These are phyloP conservation scores for Ambrosiella cleistominuta DNA, from an alignment of 2,329 filamentous ascomycete genomes.

Conservation along the genomic window DNA sequence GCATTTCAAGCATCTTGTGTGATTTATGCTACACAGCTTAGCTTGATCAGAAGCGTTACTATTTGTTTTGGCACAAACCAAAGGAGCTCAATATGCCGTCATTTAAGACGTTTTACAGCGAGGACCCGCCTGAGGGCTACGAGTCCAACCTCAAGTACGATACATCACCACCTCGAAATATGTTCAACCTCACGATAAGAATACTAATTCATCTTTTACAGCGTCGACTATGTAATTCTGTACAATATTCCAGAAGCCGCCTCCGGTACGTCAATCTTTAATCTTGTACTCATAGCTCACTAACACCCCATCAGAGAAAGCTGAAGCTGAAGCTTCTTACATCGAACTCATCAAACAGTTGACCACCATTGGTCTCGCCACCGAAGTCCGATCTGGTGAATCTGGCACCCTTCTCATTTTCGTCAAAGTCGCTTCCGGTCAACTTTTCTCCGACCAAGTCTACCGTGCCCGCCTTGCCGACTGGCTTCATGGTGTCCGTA, in stretches of 20 bases:
- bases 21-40: background rate
- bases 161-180: background rate
- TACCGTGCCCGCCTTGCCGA: slow-evolving; percentile 80
- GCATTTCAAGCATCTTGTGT: background rate
- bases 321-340: slow-evolving; percentile 56
- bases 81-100: slow-evolving; percentile 9
- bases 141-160: slow-evolving; percentile 9
- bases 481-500: slow-evolving; percentile 79
- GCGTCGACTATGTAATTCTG: slow-evolving; percentile 77
- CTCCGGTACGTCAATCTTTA: slow-evolving; percentile 30
- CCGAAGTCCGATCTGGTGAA: slow-evolving; percentile 70
- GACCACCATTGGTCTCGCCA: slow-evolving; percentile 61
- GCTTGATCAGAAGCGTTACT: background rate
- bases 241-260: slow-evolving; percentile 48
- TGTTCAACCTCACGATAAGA: background rate
- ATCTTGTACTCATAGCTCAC: background rate
- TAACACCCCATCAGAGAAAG: slow-evolving; percentile 19
- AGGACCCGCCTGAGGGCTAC: slow-evolving; percentile 12
- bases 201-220: slow-evolving; percentile 16
- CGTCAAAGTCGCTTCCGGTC: slow-evolving; percentile 57
- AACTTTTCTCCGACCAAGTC: slow-evolving; percentile 60
- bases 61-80: background rate
- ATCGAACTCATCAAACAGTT: slow-evolving; percentile 61
- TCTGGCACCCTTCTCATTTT: slow-evolving; percentile 65
- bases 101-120: slow-evolving; percentile 11